phyloP scores from a whole-genome alignment of 306 rosid species.

The Nissolia schottii region DNA sequence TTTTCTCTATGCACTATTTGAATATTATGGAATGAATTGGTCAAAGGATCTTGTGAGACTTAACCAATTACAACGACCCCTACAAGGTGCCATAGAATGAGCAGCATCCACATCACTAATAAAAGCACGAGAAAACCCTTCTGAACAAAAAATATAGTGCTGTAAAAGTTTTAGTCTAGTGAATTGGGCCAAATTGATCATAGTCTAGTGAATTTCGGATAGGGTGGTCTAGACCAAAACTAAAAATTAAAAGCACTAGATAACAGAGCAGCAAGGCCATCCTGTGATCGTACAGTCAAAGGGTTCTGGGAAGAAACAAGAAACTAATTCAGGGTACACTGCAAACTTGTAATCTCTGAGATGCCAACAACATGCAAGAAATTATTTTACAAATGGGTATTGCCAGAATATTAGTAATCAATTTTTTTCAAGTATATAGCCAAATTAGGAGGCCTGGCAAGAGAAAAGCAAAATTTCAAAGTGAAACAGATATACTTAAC shows the following conservation, averaged over 20 bases:
- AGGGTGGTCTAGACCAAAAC: too few species aligned
- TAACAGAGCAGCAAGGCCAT: not conserved
- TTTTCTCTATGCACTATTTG: too few species aligned
- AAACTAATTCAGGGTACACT: not conserved
- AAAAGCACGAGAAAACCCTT: not conserved
- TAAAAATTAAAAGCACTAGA: not conserved
- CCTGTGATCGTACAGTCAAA: conserved; percentile 13
- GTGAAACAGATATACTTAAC: conserved; percentile 17
- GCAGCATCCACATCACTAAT: not conserved
- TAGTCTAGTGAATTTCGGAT: too few species aligned
- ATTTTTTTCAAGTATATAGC: conserved; percentile 8
- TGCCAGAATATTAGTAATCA: not conserved
- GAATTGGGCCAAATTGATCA: too few species aligned
- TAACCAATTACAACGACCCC: not conserved
- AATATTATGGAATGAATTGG: not conserved
- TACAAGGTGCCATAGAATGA: not conserved
- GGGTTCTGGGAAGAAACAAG: not conserved
- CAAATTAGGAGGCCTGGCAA: not conserved
- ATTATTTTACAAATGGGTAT: not conserved
- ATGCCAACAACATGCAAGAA: conserved; percentile 9
- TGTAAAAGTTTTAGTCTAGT: too few species aligned
- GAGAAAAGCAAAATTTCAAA: conserved; percentile 15
- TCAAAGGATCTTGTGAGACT: not conserved
- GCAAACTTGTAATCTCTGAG: not conserved
- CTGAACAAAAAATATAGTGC: too few species aligned